A percentile compares a stretch with the other conserved stretches of the same genome.
These are phyloP conservation scores for Cadophora malorum DNA, from an alignment of 2,329 filamentous ascomycete species.

Conservation along the genomic window DNA sequence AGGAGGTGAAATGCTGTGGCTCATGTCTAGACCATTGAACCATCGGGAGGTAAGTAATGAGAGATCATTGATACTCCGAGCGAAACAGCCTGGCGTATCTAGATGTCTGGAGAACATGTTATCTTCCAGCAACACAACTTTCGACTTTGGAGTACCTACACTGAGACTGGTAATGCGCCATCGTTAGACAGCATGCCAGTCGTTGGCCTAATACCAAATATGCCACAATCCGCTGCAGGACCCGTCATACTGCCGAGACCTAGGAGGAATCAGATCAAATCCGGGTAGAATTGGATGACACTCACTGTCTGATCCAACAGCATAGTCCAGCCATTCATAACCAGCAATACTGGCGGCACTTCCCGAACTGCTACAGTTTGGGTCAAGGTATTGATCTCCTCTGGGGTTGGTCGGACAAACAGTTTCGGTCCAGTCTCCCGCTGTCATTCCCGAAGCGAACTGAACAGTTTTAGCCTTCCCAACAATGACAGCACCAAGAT, in stretches of 20 bases:
- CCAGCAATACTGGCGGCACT: constrained; percentile 50
- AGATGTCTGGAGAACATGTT: constrained; percentile 22
- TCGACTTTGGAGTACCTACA: constrained; percentile 13
- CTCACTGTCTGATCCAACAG: constrained; percentile 54
- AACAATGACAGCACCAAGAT: constrained; percentile 62
- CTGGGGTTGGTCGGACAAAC: constrained; percentile 49
- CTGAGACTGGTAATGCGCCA: constrained; percentile 29
- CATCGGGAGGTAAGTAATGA: constrained; percentile 18
- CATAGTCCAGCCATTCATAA: constrained; percentile 56
- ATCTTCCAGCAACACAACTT: not conserved
- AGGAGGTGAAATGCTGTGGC: not conserved
- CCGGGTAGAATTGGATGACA: not conserved
- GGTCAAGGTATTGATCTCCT: constrained; percentile 54
- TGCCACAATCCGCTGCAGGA: constrained; percentile 32
- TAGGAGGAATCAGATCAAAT: constrained; percentile 3
- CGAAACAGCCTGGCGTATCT: constrained; percentile 35
- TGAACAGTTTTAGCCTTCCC: constrained; percentile 59
- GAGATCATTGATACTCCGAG: constrained; percentile 29
- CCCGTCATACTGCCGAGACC: constrained; percentile 44
- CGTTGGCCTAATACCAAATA: constrained; percentile 32
- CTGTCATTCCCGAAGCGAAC: constrained; percentile 46
- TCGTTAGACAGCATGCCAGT: constrained; percentile 19
- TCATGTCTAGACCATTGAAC: not conserved
- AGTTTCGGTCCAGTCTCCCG: constrained; percentile 52
- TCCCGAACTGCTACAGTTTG: constrained; percentile 55